phyloP scores from a whole-genome alignment of 257 asterid species.

The Gynochthodes officinalis region DNA sequence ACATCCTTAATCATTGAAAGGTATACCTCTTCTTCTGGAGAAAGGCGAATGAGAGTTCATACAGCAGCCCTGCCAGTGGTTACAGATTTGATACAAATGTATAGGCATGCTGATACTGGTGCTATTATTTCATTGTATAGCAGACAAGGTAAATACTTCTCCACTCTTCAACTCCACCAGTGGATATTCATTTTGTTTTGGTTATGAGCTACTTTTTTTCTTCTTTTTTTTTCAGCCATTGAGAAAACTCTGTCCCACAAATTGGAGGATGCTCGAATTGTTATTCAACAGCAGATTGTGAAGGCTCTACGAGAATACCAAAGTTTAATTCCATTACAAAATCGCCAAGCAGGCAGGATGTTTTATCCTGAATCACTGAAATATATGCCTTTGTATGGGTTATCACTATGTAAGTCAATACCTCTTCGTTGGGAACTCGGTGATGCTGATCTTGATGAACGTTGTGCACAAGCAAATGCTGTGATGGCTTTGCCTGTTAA shows the following conservation, averaged over 20 bases:
- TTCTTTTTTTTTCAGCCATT: conserved; percentile 42
- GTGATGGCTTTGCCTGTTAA: conserved; percentile 80
- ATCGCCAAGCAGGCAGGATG: conserved; percentile 66
- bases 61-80: conserved; percentile 75
- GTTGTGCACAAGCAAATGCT: conserved; percentile 67
- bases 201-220: background rate
- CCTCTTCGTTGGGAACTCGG: conserved; percentile 60
- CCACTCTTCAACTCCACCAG: background rate
- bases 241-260: conserved; percentile 60
- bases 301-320: conserved; percentile 61
- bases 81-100: conserved; percentile 63
- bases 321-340: conserved; percentile 59
- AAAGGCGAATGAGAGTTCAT: conserved; percentile 69
- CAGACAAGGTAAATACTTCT: conserved; percentile 51
- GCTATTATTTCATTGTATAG: conserved; percentile 56
- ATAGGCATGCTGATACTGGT: conserved; percentile 68
- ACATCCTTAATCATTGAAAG: conserved; percentile 41
- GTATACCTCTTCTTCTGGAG: conserved; percentile 71
- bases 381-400: conserved; percentile 55
- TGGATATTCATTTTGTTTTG: background rate
- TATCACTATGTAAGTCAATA: conserved; percentile 50
- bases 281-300: conserved; percentile 54
- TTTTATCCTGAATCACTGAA: conserved; percentile 62
- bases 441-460: conserved; percentile 67
- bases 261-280: conserved; percentile 60